Conservation (phyloP, 306 rosid species). For the Urtica urens region DNA sequence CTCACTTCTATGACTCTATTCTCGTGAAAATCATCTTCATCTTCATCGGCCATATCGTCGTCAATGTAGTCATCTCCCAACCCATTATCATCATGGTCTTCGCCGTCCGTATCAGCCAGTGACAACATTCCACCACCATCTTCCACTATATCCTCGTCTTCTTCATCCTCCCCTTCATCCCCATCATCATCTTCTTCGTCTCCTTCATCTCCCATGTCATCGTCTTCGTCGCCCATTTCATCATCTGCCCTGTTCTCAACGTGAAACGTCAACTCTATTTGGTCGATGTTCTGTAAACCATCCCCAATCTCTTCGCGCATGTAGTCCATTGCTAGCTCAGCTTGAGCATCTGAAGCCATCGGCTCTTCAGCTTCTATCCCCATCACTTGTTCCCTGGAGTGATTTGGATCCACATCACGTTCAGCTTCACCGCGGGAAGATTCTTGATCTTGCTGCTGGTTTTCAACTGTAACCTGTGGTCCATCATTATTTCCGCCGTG, state of each 20-base stretch:
- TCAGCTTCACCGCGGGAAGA: conserved; percentile 42
- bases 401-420: conserved; percentile 33
- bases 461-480: conserved; percentile 35
- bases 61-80: conserved; percentile 89
- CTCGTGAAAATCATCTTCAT: conserved; percentile 92
- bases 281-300: conserved; percentile 57
- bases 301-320: conserved; percentile 81
- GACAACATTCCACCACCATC: conserved; percentile 92
- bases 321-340: conserved; percentile 82
- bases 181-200: conserved; percentile 96
- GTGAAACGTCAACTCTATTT: conserved; percentile 78
- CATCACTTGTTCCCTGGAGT: conserved; percentile 56
- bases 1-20: conserved; percentile 89
- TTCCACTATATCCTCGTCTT: conserved; percentile 92
- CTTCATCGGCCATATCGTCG: conserved; percentile 92
- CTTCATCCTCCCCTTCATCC: conserved; percentile 93
- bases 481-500: conserved; percentile 38
- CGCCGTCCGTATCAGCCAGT: conserved; percentile 85
- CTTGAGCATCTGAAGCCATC: conserved; percentile 43
- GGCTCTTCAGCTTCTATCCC: conserved; percentile 62
- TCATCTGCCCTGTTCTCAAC: conserved; percentile 86
- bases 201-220: conserved; percentile 95
- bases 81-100: conserved; percentile 86
- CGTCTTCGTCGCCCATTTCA: conserved; percentile 96
- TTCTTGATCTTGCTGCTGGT: conserved; percentile 43